Evolutionary conservation across 345 rosid species (phyloP), one percentile per base, ranked within the genome.

Genomic region (Populus pruinosa): DNA sequence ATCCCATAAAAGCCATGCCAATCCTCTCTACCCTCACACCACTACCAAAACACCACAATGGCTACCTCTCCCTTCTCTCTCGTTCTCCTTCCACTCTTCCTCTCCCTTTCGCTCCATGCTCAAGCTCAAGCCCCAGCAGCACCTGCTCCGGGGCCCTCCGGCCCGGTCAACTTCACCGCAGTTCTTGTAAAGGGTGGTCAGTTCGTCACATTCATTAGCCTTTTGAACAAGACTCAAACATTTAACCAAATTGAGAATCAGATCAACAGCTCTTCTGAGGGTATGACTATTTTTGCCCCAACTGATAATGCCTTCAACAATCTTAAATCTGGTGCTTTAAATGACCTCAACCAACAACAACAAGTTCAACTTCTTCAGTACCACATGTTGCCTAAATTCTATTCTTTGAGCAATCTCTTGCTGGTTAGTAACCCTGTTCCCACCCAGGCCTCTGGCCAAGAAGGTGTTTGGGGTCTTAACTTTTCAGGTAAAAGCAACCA

Each of bases 261-360:
- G 79, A 82, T 93, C 72, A 95, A 93, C 79, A 81, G 80, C 87
- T 89, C 97, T 73, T 77, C 87, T 8, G 89, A 93, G 43, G 98
- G 98, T 31, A 78, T 93, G 83, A 96, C 99, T 27, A 78, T 93
- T 9, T 82, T 96, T 6, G 93, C 98, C 67, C 98, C 98, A 21
- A 92, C 98, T 1, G 97, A 96, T 65, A 92, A 90, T 47, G 99
- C 94, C 72, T 96, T 96, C 75, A 83, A 86, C 83, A 91, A 79
- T 84, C 96, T 93, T 75, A 76, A 87, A 77, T 2, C 86, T 0
- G 92, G 93, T 8, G 65, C 88, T 47, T 11, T 93, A 62, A 93
- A 96, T 85, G 33, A n/a, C 21, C 81, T 96, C 49, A 47, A 43
- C 53, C 0, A 50, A 0, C 86, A 90, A 11, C 44, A 92, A 69